Evolutionary conservation across 768 basidiomycete species (phyloP).

Genomic region (Calvatia gigantea): DNA sequence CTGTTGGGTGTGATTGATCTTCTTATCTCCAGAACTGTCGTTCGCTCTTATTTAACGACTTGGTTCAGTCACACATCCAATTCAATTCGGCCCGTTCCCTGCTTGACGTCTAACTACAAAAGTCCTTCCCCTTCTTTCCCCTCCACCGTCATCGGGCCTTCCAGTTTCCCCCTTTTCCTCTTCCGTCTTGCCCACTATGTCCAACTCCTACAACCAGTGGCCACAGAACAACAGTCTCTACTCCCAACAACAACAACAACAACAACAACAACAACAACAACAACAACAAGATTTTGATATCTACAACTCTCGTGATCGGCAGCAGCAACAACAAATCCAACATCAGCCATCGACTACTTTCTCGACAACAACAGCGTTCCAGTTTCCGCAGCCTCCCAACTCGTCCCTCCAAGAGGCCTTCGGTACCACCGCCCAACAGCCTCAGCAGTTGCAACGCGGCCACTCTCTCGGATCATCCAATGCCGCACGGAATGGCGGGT

Average conservation of each 20-base stretch:
- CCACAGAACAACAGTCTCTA: constrained; percentile 12
- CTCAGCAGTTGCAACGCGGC: constrained; percentile 15
- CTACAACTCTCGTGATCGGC: constrained; percentile 17
- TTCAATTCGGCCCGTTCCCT: constrained; percentile 4
- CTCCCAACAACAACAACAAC: too few species aligned
- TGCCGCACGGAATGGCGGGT: constrained; percentile 8
- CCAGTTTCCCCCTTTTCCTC: background rate
- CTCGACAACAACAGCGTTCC: constrained; percentile 12
- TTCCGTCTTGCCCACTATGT: constrained; percentile 3
- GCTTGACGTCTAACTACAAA: background rate
- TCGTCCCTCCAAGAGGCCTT: constrained; percentile 23
- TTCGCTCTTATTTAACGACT: background rate
- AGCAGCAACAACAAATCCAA: constrained; percentile 18
- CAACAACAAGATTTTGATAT: constrained; percentile 31
- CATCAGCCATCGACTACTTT: constrained; percentile 11
- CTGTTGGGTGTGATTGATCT: constrained; percentile 1
- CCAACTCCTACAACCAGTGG: constrained; percentile 7
- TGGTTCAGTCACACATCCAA: constrained; percentile 8
- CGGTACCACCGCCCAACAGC: constrained; percentile 15
- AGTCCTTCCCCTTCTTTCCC: background rate
- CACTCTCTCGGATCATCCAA: constrained; percentile 7
- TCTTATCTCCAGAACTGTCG: background rate
- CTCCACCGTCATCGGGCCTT: background rate
- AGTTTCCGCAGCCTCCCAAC: constrained; percentile 15
- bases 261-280: too few species aligned